Evolutionary conservation across 164 flowering plant species (phyloP).

Genomic region (Malania oleifera): DNA sequence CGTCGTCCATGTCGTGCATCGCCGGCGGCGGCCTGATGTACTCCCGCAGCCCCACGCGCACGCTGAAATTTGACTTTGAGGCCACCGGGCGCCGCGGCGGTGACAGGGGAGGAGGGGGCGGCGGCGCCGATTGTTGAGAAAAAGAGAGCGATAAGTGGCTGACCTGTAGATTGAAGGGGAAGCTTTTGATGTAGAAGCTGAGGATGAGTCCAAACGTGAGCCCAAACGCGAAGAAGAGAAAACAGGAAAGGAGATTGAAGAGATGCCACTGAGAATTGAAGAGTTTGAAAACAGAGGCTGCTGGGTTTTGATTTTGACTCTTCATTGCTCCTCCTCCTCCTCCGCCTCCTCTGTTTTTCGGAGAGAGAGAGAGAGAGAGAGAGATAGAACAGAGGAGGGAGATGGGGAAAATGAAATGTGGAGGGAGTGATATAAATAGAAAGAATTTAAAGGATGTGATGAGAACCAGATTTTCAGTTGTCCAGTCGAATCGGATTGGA

Average conservation of each 20-base stretch:
- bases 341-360: too few relatives aligned
- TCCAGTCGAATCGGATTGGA: too few relatives aligned
- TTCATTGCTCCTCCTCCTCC: conserved; percentile 12
- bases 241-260: conserved; percentile 17
- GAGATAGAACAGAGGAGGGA: neutral
- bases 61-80: conserved; percentile 1
- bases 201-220: conserved; percentile 27
- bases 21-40: conserved; percentile 21
- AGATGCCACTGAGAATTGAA: conserved; percentile 20
- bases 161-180: conserved; percentile 20
- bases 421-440: too few relatives aligned
- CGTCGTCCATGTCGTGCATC: conserved; percentile 44
- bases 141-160: neutral
- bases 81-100: too few relatives aligned
- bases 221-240: conserved; percentile 30
- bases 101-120: conserved; percentile 15
- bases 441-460: too few relatives aligned
- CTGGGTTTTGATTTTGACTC: conserved; percentile 15
- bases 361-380: neutral
- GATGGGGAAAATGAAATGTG: neutral
- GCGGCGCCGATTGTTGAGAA: neutral
- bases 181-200: conserved; percentile 18
- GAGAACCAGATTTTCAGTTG: too few relatives aligned
- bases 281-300: conserved; percentile 13
- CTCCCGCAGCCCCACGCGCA: conserved; percentile 18